phyloP scores from a whole-genome alignment of 1,284 basidiomycete genomes.

The Athelia sp. region DNA sequence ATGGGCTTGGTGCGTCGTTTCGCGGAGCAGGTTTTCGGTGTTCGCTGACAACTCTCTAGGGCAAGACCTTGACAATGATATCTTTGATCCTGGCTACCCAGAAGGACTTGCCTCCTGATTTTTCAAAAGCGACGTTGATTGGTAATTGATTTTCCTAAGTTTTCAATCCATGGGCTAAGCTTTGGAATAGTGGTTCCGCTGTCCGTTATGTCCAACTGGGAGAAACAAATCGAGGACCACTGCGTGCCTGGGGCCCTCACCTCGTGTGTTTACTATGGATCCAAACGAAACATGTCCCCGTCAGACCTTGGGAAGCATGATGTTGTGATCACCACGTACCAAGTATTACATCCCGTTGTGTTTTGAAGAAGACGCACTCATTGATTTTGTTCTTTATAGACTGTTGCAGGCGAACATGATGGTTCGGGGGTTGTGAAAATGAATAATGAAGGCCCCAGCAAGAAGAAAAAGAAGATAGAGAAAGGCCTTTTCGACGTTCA shows the following conservation, averaged over 20 bases:
- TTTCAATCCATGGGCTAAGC: slow-evolving; percentile 3
- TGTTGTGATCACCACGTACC: slow-evolving; percentile 88
- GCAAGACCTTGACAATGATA: slow-evolving; percentile 83
- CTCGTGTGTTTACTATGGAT: slow-evolving; percentile 68
- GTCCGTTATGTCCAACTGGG: slow-evolving; percentile 88
- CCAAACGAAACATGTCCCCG: slow-evolving; percentile 54
- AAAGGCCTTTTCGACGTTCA: slow-evolving; percentile 58
- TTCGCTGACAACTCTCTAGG: slow-evolving; percentile 34
- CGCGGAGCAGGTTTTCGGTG: not conserved
- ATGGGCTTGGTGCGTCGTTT: slow-evolving; percentile 63
- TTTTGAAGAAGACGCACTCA: not conserved
- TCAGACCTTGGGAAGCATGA: slow-evolving; percentile 66
- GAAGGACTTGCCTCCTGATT: slow-evolving; percentile 49
- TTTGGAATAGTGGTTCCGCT: slow-evolving; percentile 69
- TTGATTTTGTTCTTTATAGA: slow-evolving; percentile 20
- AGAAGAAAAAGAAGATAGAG: slow-evolving; percentile 56
- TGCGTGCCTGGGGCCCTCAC: slow-evolving; percentile 52
- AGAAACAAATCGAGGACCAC: slow-evolving; percentile 82
- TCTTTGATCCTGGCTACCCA: slow-evolving; percentile 74
- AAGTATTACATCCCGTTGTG: slow-evolving; percentile 22
- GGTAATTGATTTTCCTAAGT: slow-evolving; percentile 40
- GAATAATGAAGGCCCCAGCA: slow-evolving; percentile 25
- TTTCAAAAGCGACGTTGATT: slow-evolving; percentile 67
- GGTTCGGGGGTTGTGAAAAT: slow-evolving; percentile 22
- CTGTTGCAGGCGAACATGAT: slow-evolving; percentile 47